Base-by-base conservation (phyloP, 176 grass and related monocot genomes). In the Miscanthus lutarioriparius region DNA sequence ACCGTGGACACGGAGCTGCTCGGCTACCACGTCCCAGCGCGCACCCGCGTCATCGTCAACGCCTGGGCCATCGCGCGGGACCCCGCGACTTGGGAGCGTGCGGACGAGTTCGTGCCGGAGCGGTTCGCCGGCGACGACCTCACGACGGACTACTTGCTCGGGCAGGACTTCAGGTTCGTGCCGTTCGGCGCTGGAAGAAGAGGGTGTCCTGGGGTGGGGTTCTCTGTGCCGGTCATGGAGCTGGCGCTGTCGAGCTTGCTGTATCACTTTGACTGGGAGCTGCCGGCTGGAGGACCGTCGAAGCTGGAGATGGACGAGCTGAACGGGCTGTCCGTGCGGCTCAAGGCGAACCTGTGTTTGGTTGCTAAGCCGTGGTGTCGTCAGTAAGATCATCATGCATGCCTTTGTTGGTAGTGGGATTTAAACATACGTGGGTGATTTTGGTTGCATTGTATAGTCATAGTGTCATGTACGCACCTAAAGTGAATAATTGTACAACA, bases 121-220 rank as follows among this genome's bases (percentile, higher is more conserved):
- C 67, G 86, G 70, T 91, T 88, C 19, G n/a, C 33, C 15, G 80
- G 12, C 9, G 54, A 64, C 4, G 74, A 67, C 23, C 49, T 32
- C 15, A 51, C 26, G 59, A n/a, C 8, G 64, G 59, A 79, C 9
- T 83, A 72, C 32, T 0, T 6, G n/a, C 15, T 49, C 1, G 88
- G 85, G 3, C 73, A 79, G 20, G 83, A 95, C 64, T 89, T 92
- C 48, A 66, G 54, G 78, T 87, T 84, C 10, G 80, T 92, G 27
- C 86, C 93, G 15, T 96, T 96, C 40, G 91, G 93, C 8, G 74
- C 76, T 0, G 93, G 93, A 7, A 81, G 93, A 48, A 84, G 93
- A 27, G 86, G 73, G 17, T 95, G 93, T 4, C 88, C 90, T 0
- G 93, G 79, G 38, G 87, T 82, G 0, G 76, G 72, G 11, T 91